Evolutionary conservation across 345 rosid species (phyloP).

Genomic region (Adansonia digitata): DNA sequence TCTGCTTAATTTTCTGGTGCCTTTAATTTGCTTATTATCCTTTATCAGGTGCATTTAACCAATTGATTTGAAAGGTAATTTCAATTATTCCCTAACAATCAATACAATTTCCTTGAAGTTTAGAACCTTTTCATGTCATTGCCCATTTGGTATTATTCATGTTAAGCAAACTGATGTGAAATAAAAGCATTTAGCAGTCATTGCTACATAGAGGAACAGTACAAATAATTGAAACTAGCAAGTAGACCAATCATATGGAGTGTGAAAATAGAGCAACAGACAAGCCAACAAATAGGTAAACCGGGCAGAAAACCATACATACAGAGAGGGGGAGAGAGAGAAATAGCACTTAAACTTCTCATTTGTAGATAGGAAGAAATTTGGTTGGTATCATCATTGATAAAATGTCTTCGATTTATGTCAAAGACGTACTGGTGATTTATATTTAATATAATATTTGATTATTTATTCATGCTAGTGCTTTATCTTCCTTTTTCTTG

Average conservation of each 20-base stretch:
- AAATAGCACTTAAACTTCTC: neutral
- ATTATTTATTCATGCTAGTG: neutral
- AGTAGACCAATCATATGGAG: neutral
- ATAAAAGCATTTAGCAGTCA: neutral
- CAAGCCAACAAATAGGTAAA: neutral
- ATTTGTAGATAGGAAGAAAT: neutral
- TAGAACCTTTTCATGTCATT: neutral
- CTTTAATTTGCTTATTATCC: neutral
- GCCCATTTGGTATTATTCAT: neutral
- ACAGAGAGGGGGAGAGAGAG: neutral
- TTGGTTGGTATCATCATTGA: neutral
- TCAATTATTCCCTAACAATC: neutral
- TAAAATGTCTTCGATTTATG: neutral
- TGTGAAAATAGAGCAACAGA: neutral
- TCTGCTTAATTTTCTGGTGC: neutral
- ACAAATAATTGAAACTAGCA: neutral
- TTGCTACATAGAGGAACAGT: neutral
- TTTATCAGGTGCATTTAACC: neutral
- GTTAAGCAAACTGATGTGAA: neutral
- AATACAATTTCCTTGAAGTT: constrained; percentile 2
- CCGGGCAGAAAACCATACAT: neutral
- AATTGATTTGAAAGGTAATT: neutral
- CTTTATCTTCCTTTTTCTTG: neutral
- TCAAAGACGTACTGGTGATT: neutral
- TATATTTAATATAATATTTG: neutral